phyloP scores from a whole-genome alignment of 1,139 yeast species.

The Keqinozyma sinolaborantium region DNA sequence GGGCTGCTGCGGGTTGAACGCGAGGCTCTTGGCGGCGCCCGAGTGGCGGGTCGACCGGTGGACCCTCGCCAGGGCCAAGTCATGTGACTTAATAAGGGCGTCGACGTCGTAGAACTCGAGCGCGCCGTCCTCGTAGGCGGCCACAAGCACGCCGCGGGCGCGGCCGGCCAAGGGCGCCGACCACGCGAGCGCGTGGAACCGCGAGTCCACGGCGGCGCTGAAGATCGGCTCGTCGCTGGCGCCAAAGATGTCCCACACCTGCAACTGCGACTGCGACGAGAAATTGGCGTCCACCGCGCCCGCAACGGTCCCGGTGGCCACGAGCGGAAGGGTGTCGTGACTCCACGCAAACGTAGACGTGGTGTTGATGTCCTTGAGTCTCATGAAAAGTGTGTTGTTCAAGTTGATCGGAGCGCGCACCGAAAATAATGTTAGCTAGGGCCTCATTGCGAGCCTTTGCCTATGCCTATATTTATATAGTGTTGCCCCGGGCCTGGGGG shows the following conservation, averaged over 20 bases:
- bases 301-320: constrained; percentile 91
- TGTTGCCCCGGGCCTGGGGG: constrained; percentile 25
- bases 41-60: constrained; percentile 57
- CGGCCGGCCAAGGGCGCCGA: constrained; percentile 59
- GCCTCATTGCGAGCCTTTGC: constrained; percentile 30
- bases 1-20: constrained; percentile 72
- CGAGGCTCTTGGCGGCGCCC: constrained; percentile 69
- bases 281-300: constrained; percentile 92
- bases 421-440: constrained; percentile 13
- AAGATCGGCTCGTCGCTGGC: constrained; percentile 42
- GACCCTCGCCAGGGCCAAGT: constrained; percentile 40
- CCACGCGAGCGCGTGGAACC: constrained; percentile 87
- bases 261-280: constrained; percentile 71
- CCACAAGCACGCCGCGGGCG: constrained; percentile 66
- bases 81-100: constrained; percentile 35
- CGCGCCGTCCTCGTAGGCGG: constrained; percentile 82
- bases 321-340: constrained; percentile 62
- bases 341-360: constrained; percentile 98
- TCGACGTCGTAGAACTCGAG: constrained; percentile 75
- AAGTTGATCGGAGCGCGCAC: too few species aligned
- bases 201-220: constrained; percentile 48
- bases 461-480: constrained; percentile 32
- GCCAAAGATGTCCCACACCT: constrained; percentile 72
- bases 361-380: constrained; percentile 75
- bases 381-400: constrained; percentile 25